phyloP scores from a whole-genome alignment of 768 basidiomycete genomes.

The Boletus sp. region DNA sequence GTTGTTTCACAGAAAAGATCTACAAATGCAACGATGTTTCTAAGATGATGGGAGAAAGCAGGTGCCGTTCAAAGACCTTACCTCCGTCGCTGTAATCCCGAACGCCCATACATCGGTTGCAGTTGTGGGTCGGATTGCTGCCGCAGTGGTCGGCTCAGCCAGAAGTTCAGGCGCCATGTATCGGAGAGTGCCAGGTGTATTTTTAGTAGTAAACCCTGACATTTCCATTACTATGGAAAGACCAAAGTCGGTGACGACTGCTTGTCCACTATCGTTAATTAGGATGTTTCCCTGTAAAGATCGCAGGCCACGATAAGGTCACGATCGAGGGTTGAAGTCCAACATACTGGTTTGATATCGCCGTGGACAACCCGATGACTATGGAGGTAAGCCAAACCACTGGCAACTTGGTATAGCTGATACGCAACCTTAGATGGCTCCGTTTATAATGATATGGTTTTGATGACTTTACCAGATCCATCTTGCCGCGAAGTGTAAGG shows the following conservation, averaged over 20 bases:
- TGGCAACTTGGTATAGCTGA: conserved; percentile 23
- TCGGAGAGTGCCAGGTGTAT: conserved; percentile 35
- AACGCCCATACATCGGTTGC: conserved; percentile 38
- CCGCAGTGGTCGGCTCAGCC: conserved; percentile 12
- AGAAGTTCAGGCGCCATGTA: conserved; percentile 42
- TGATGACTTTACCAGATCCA: conserved; percentile 21
- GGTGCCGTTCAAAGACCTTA: conserved; percentile 1
- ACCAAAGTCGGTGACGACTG: conserved; percentile 40
- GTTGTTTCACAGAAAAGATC: conserved; percentile 25
- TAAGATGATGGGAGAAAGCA: background rate
- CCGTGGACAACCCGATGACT: conserved; percentile 30
- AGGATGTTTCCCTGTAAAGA: conserved; percentile 37
- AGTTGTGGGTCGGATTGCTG: conserved; percentile 21
- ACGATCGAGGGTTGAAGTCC: background rate
- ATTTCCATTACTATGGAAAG: conserved; percentile 37
- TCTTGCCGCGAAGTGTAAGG: conserved; percentile 10
- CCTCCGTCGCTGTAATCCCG: conserved; percentile 38
- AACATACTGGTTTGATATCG: conserved; percentile 38
- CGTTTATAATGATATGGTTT: background rate
- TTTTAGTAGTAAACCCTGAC: conserved; percentile 37
- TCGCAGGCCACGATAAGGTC: background rate
- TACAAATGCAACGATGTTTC: background rate
- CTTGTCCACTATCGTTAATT: conserved; percentile 31
- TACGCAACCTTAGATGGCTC: background rate
- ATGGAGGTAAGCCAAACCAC: conserved; percentile 27